Evolutionary conservation across 2,329 filamentous ascomycete species (phyloP).

Genomic region (Penicillium sp.): DNA sequence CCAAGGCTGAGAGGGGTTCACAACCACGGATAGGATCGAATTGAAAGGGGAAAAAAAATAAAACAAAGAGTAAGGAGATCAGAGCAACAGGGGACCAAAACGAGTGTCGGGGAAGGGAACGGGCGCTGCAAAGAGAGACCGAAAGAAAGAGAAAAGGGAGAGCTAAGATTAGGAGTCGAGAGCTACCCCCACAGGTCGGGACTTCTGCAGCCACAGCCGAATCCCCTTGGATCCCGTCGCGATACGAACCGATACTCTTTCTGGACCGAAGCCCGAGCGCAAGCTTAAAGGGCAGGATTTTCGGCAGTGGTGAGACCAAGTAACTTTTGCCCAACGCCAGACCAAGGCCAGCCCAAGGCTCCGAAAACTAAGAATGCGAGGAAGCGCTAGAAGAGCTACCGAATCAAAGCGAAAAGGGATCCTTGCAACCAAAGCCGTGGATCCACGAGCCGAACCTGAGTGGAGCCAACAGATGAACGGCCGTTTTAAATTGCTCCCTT

Average conservation of each 20-base stretch:
- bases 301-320: neutral
- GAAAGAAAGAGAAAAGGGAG: conserved; percentile 4
- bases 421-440: conserved; percentile 11
- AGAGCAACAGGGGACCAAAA: neutral
- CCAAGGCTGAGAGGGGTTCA: neutral
- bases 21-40: neutral
- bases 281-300: neutral
- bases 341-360: neutral
- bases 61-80: neutral
- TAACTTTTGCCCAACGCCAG: neutral
- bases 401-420: conserved; percentile 7
- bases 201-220: neutral
- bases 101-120: conserved; percentile 1
- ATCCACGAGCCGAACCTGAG: conserved; percentile 18
- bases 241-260: neutral
- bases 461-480: conserved; percentile 16
- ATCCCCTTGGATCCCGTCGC: neutral
- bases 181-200: conserved; percentile 5
- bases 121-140: conserved; percentile 1
- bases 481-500: conserved; percentile 16
- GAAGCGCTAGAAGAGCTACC: neutral
- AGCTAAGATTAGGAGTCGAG: conserved; percentile 8
- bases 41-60: neutral
- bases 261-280: neutral
- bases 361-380: neutral